These are phyloP conservation scores for Hamigera avellanea DNA, from an alignment of 495 filamentous ascomycete genomes.

Conservation along the genomic window DNA sequence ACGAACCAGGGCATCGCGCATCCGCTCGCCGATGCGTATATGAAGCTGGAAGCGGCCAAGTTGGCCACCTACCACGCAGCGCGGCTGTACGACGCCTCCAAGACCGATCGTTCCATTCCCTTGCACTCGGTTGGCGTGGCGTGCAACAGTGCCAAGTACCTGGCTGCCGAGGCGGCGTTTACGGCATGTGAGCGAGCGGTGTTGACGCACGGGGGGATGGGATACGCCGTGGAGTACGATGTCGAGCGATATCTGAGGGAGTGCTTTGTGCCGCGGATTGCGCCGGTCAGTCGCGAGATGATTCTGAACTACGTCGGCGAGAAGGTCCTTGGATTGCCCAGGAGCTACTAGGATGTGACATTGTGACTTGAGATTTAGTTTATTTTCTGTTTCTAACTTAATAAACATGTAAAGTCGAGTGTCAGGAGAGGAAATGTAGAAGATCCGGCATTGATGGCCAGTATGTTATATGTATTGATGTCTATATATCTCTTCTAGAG, in stretches of 20 bases:
- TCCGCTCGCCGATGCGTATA: conserved; percentile 61
- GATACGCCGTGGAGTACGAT: conserved; percentile 68
- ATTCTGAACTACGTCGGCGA: conserved; percentile 71
- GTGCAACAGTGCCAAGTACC: conserved; percentile 65
- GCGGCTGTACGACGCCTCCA: conserved; percentile 52
- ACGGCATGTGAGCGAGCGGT: conserved; percentile 60
- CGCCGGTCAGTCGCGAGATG: conserved; percentile 70
- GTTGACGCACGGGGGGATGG: conserved; percentile 62
- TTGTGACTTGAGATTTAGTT: too few species aligned
- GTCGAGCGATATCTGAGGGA: conserved; percentile 69
- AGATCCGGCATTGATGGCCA: too few species aligned
- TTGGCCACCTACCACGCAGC: conserved; percentile 69
- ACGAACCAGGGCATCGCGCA: conserved; percentile 68
- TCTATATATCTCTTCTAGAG: too few species aligned
- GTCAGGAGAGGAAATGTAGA: too few species aligned
- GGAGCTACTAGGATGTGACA: conserved; percentile 46
- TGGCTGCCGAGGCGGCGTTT: conserved; percentile 71
- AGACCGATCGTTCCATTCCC: conserved; percentile 40
- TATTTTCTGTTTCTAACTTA: too few species aligned
- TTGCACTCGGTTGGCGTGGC: conserved; percentile 58
- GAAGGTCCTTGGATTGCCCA: conserved; percentile 46
- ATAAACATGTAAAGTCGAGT: too few species aligned
- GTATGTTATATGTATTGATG: too few species aligned
- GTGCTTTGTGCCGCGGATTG: conserved; percentile 62
- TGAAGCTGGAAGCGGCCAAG: conserved; percentile 72